Conservation (phyloP, 352 stramenopile species). For the Pythium utonaiense region DNA sequence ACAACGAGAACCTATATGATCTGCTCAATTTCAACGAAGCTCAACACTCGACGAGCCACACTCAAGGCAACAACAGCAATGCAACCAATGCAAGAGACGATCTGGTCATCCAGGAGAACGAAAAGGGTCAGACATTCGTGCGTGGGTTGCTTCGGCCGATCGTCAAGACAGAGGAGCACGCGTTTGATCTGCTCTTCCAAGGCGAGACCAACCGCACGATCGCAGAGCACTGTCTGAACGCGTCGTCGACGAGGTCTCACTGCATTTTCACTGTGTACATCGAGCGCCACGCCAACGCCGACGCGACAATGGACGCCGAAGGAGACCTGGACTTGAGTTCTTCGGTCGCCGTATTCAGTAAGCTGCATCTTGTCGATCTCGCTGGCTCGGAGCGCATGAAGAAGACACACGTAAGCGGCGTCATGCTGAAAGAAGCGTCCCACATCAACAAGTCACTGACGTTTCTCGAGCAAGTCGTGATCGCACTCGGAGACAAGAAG, state of each 20-base stretch:
- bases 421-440: constrained; percentile 44
- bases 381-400: constrained; percentile 92
- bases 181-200: constrained; percentile 74
- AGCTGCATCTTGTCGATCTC: constrained; percentile 93
- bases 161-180: constrained; percentile 65
- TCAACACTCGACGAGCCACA: constrained; percentile 1
- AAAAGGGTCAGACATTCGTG: constrained; percentile 66
- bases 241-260: constrained; percentile 69
- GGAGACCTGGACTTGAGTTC: neutral
- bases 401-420: constrained; percentile 53
- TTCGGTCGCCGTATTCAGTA: constrained; percentile 57
- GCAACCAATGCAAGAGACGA: constrained; percentile 25
- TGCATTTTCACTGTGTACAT: constrained; percentile 82
- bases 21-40: constrained; percentile 47
- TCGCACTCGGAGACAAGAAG: constrained; percentile 88
- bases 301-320: constrained; percentile 13
- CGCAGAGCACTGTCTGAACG: constrained; percentile 79
- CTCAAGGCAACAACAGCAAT: constrained; percentile 12
- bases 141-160: constrained; percentile 47
- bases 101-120: constrained; percentile 56
- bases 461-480: constrained; percentile 83
- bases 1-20: constrained; percentile 89
- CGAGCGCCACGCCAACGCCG: constrained; percentile 33
- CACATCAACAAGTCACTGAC: constrained; percentile 74
- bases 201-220: constrained; percentile 77